Evolutionary conservation across 2,329 filamentous ascomycete genomes (phyloP), one percentile per base, ranked within the genome.

Genomic region (Colletotrichum sp.): DNA sequence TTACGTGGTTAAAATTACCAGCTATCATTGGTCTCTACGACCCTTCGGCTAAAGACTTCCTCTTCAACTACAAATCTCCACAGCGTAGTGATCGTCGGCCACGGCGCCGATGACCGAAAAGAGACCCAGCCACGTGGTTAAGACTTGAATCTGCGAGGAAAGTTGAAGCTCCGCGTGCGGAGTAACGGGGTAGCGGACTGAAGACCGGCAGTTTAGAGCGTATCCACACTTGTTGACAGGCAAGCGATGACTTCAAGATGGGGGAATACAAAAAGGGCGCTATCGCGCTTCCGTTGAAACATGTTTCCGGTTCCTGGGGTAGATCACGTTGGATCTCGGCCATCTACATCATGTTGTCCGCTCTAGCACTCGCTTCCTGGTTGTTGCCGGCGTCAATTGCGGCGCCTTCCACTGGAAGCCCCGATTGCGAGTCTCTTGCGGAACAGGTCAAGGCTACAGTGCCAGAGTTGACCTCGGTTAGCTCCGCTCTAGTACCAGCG

Each of bases 261-360:
- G 7, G 64, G 34, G 39, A 1, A 32, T 66, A 52, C 36, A 32
- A 39, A 66, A 26, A 66, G 36, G 18, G n/a, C 24, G 36, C 26
- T 0, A 18, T 52, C 7, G 16, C 64, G 16, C 64, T 5, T 21
- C 36, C 24, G 0, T 3, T 15, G 28, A 52, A 28, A n/a, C 5
- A 30, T 44, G 34, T 34, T 57, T 10, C n/a, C 2, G 65, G 24
- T 32, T 21, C 26, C 18, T 2, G 28, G 28, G 1, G n/a, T 21
- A 52, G 28, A 3, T 39, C 13, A n/a, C 18, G 21, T 32, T 21
- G 69, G 15, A 64, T 55, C 15, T 30, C 13, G n/a, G 18, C 21
- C 2, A 16, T 59, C 32, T 39, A 34, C 71, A 71, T 74, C 59
- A 74, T 74, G 66, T n/a, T 74, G 6, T 49, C 66, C 12, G 26